Evolutionary conservation across 106 monocot genomes (phyloP), one percentile per base, ranked within the genome.

Genomic region (Apostasia shenzhenica): DNA sequence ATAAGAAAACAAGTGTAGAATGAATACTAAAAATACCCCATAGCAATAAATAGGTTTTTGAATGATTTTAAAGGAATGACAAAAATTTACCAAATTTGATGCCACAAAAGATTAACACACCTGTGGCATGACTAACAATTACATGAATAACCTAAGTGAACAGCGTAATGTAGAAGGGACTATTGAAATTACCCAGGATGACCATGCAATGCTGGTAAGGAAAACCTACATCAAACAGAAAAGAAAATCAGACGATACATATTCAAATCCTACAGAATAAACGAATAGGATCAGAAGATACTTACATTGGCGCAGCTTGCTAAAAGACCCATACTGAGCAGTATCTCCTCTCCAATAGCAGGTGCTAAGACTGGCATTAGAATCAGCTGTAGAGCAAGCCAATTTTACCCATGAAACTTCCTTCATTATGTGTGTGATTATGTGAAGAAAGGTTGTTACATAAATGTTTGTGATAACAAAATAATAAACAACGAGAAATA

Each of bases 181-280:
- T 50, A 2, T 46, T 74, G 64, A 52, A 64, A 72, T 12, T 90
- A 94, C 94, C 94, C 94, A 95, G 41, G 79, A 83, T 26, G 91
- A 76, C 94, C 94, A 95, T 40, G 94, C 73, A 48, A 95, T 74
- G 72, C 94, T 88, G 53, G 84, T 86, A 41, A 88, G 69, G 72
- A 95, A 88, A 61, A 95, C 61, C 94, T 95, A 85, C 66, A 82
- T 57, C 13, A 75, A 59, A 67, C 38, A 50, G 45, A 72, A 51
- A 65, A 74, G 26, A 41, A 68, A 12, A 52, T 68, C 45, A 71
- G 55, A 11, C 48, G 56, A 3, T 66, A 40, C 1, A 62, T 26
- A 68, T 66, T 67, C 46, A 43, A 26, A 48, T 40, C 14, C 1
- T 12, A 63, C 10, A 54, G 42, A 42, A 51, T 49, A 14, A 68